Evolutionary conservation across 73 alveolate genomes (phyloP).

Genomic region (Tetrahymena thermophila): DNA sequence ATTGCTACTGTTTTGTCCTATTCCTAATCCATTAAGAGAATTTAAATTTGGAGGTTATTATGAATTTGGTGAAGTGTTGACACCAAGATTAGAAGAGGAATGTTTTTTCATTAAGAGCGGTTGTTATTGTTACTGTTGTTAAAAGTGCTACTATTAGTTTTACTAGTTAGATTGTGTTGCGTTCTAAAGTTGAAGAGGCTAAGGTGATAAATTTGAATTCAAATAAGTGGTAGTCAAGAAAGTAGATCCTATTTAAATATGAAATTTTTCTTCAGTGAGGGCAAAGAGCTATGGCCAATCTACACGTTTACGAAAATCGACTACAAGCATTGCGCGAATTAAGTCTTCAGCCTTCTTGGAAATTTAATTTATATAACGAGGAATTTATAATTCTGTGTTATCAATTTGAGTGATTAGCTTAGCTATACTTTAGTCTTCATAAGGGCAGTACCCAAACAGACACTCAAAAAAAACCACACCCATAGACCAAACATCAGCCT

Average conservation of each 20-base stretch:
- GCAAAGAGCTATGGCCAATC: constrained; percentile 32
- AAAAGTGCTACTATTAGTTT: background rate
- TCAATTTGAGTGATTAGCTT: constrained; percentile 33
- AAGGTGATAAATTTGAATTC: background rate
- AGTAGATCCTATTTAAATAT: constrained; percentile 7
- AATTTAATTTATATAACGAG: constrained; percentile 28
- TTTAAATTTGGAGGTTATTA: background rate
- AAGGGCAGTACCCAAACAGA: constrained; percentile 48
- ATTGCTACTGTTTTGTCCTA: background rate
- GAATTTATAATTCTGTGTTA: constrained; percentile 25
- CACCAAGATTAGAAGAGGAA: background rate
- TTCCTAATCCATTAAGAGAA: background rate
- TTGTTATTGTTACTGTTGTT: background rate
- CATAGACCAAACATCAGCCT: constrained; percentile 51
- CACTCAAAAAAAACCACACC: constrained; percentile 47
- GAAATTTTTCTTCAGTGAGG: constrained; percentile 24
- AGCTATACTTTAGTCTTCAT: constrained; percentile 36
- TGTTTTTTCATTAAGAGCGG: background rate
- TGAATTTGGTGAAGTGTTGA: background rate
- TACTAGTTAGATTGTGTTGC: background rate
- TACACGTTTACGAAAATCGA: constrained; percentile 32
- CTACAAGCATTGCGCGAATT: constrained; percentile 36
- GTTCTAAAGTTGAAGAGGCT: background rate
- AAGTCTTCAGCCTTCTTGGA: constrained; percentile 40
- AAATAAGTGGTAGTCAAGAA: background rate